phyloP scores from a whole-genome alignment of 2,329 filamentous ascomycete species.

The Colletotrichum incanum region DNA sequence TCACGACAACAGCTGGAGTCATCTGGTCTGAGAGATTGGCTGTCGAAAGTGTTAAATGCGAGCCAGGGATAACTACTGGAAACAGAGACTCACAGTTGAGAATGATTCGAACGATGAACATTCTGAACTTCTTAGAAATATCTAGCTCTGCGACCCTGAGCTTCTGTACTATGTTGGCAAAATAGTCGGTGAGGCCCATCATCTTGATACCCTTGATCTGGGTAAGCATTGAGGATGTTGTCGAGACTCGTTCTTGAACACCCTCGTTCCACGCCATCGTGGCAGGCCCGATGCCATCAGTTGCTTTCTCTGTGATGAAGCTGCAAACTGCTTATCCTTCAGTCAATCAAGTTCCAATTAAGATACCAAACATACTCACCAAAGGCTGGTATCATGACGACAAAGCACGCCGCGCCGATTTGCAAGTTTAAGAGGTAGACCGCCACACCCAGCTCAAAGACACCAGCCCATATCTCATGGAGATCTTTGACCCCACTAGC shows the following conservation, averaged over 20 bases:
- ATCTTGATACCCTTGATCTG: conserved; percentile 56
- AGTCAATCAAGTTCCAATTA: background rate
- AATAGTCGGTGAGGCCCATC: conserved; percentile 52
- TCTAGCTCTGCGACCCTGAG: conserved; percentile 56
- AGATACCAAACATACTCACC: conserved; percentile 42
- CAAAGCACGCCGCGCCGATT: conserved; percentile 44
- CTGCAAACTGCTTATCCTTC: conserved; percentile 10
- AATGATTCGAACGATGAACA: conserved; percentile 39
- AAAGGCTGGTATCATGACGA: conserved; percentile 57
- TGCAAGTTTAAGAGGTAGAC: conserved; percentile 43
- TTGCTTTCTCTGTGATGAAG: conserved; percentile 20
- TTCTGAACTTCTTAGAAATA: conserved; percentile 52
- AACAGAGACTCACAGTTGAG: conserved; percentile 37
- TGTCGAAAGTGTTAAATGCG: conserved; percentile 33
- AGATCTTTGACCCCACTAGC: conserved; percentile 38
- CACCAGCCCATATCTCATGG: conserved; percentile 45
- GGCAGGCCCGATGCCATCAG: conserved; percentile 23
- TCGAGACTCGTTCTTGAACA: conserved; percentile 51
- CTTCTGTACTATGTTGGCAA: conserved; percentile 52
- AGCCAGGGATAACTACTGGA: conserved; percentile 5
- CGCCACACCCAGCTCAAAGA: conserved; percentile 44
- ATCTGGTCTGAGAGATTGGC: conserved; percentile 28
- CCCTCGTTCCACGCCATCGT: conserved; percentile 49
- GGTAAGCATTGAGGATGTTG: conserved; percentile 50
- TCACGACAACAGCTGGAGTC: conserved; percentile 22